Conservation (phyloP, 208 protist genomes). For the Wallacemonas sp. region DNA sequence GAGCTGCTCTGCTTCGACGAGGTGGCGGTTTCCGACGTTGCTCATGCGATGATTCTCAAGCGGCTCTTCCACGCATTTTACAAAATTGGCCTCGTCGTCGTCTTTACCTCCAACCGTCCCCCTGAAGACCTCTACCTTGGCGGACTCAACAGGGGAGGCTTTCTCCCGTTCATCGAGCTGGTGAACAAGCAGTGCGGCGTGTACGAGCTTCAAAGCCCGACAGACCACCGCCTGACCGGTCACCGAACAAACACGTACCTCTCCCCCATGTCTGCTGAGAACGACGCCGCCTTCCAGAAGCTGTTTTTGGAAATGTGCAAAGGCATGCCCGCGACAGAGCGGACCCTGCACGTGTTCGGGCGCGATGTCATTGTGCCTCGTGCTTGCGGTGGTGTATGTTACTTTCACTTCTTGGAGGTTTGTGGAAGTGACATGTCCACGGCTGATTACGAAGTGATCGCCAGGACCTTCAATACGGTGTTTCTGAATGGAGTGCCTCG, state of each 20-base stretch:
- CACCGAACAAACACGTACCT: slow-evolving; percentile 71
- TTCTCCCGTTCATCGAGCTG: slow-evolving; percentile 96
- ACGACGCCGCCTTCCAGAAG: slow-evolving; percentile 63
- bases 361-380: slow-evolving; percentile 70
- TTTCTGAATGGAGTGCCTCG: slow-evolving; percentile 87
- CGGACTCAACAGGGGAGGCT: slow-evolving; percentile 93
- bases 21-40: slow-evolving; percentile 93
- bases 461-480: slow-evolving; percentile 85
- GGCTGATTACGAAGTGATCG: slow-evolving; percentile 88
- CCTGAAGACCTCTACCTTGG: slow-evolving; percentile 91
- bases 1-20: slow-evolving; percentile 96
- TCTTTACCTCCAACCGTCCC: slow-evolving; percentile 94
- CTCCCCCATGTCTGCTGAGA: slow-evolving; percentile 59
- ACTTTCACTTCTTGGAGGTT: slow-evolving; percentile 84
- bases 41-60: slow-evolving; percentile 96
- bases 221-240: slow-evolving; percentile 94
- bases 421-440: slow-evolving; percentile 70
- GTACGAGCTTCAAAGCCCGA: slow-evolving; percentile 87
- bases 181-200: slow-evolving; percentile 84
- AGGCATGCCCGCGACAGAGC: slow-evolving; percentile 57
- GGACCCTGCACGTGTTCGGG: slow-evolving; percentile 73
- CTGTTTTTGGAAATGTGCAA: slow-evolving; percentile 86
- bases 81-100: slow-evolving; percentile 89
- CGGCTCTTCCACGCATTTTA: slow-evolving; percentile 92
- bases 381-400: slow-evolving; percentile 74